Base-by-base conservation (phyloP, 2,329 filamentous ascomycete species). In the Fusarium ramigenum region DNA sequence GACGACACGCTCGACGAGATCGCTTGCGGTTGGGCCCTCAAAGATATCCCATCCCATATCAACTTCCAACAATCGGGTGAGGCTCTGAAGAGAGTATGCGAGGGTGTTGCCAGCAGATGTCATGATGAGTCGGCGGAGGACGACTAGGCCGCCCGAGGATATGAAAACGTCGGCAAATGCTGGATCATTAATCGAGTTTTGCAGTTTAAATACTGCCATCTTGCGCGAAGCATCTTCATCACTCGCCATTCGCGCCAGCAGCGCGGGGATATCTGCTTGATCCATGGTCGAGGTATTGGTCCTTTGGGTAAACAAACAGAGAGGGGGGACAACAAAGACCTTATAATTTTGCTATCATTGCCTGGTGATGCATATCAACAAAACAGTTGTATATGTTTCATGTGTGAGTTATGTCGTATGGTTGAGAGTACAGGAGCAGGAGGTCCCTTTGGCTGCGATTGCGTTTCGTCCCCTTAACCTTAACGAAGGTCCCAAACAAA, bases 191-290 rank as follows among this genome's bases (percentile, higher is more conserved):
- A 99, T 97, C 71, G 94, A 95, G 73, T 90, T 92, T 84, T 99
- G 96, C 74, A 99, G 90, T 85, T 98, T 98, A 89, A 99, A 99
- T 69, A 97, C 96, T 69, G 96, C 96, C 94, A 98, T 98, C 84
- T 99, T 99, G 79, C 95, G 94, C 76, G 94, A 92, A 63, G 94
- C 95, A 87, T 99, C 96, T 84, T 97, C 90, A 77, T 92, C 89
- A 83, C 90, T 91, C 44, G 88, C 85, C 69, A 92, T 85, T 74
- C 90, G 89, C 84, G 88, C 85, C 76, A 92, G 85, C 75, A 92
- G 87, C 80, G 88, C 87, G 54, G 90, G 90, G 75, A 92, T 90
- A 76, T 92, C 90, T 77, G 88, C 89, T 83, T 91, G 90, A 79
- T 92, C 90, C 90, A 92, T 79, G 15, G 32, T 69, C 19, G 50